Evolutionary conservation across 139 green algal species (phyloP).

Genomic region (Spirogloea muscicola): DNA sequence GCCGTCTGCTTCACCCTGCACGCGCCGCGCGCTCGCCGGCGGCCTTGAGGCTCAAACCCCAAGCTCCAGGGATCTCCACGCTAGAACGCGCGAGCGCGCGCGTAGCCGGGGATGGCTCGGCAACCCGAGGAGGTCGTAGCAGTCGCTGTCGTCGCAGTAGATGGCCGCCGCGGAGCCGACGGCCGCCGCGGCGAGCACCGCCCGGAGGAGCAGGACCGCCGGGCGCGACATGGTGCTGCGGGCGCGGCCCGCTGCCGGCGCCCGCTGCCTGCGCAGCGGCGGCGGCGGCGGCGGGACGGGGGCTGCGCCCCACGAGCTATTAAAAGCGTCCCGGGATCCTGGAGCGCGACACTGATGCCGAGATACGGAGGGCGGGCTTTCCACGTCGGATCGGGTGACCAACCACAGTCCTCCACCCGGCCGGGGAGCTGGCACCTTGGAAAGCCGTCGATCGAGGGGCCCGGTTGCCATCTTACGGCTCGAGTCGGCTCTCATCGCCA

Average conservation of each 20-base stretch:
- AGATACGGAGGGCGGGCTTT: too few species aligned
- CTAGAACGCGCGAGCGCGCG: background rate
- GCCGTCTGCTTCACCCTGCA: slow-evolving; percentile 34
- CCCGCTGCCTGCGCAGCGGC: background rate
- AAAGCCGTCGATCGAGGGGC: too few species aligned
- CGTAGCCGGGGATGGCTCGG: too few species aligned
- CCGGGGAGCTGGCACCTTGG: too few species aligned
- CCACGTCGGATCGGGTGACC: too few species aligned
- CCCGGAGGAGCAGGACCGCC: background rate
- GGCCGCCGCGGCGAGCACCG: background rate
- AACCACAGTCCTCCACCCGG: too few species aligned
- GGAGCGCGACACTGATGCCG: too few species aligned
- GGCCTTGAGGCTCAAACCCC: too few species aligned
- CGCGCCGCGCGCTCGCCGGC: background rate
- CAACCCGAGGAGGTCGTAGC: slow-evolving; percentile 3
- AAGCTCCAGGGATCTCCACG: background rate
- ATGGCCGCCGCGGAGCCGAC: background rate
- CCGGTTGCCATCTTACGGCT: too few species aligned
- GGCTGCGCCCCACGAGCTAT: background rate
- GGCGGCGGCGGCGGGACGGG: background rate
- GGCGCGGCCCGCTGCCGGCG: background rate
- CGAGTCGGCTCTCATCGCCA: too few species aligned
- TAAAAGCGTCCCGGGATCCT: slow-evolving; percentile 36
- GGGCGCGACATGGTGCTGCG: background rate
- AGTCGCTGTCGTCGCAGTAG: slow-evolving; percentile 8